Evolutionary conservation across 2,329 filamentous ascomycete species (phyloP).

Genomic region (Microcyclospora tardicrescens): DNA sequence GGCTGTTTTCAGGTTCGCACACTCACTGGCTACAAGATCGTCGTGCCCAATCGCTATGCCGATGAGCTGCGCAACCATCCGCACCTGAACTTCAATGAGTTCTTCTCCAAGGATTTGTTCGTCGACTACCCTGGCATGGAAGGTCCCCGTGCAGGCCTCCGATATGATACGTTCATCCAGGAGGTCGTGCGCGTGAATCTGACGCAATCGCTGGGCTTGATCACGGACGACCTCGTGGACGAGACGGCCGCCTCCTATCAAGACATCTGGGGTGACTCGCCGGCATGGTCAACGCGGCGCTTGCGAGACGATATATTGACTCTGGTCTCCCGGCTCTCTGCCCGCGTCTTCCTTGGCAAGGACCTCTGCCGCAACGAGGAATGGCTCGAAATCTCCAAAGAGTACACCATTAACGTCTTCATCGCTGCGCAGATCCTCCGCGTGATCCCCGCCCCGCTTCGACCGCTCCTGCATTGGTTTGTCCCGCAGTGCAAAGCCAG

Average conservation of each 20-base stretch:
- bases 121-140: conserved; percentile 2
- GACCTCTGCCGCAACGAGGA: conserved; percentile 24
- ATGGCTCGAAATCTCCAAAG: conserved; percentile 25
- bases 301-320: conserved; percentile 8
- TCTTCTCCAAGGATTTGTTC: conserved; percentile 5
- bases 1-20: conserved; percentile 8
- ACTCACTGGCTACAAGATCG: conserved; percentile 8
- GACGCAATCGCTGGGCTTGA: conserved; percentile 12
- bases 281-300: conserved; percentile 7
- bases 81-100: conserved; percentile 10
- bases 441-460: conserved; percentile 22
- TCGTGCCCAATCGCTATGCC: conserved; percentile 11
- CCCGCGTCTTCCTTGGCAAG: conserved; percentile 28
- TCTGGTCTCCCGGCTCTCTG: conserved; percentile 27
- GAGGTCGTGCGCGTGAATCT: conserved; percentile 11
- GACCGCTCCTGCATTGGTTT: conserved; percentile 22
- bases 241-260: conserved; percentile 10
- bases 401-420: conserved; percentile 25
- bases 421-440: conserved; percentile 23
- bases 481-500: conserved; percentile 22
- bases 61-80: conserved; percentile 9
- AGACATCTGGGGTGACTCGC: conserved; percentile 10
- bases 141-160: conserved; percentile 6
- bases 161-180: conserved; percentile 9
- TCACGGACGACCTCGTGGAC: conserved; percentile 14